Conservation (phyloP, 331 rosid genomes). For the Cucumis variabilis region DNA sequence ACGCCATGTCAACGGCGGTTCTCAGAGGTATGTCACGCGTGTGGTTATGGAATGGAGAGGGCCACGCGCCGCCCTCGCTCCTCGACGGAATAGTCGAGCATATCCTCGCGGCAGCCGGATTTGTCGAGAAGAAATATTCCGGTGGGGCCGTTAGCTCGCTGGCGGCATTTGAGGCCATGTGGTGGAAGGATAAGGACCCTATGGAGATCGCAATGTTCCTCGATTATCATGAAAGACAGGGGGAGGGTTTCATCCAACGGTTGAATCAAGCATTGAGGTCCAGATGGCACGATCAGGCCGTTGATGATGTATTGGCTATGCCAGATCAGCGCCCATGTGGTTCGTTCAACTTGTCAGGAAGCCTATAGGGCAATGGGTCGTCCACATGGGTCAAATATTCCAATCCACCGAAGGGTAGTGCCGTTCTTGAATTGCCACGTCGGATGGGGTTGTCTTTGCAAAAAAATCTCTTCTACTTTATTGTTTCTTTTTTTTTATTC, state of each 20-base stretch:
- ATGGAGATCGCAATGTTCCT: slow-evolving; percentile 45
- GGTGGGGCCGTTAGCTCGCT: neutral
- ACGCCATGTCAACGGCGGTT: slow-evolving; percentile 42
- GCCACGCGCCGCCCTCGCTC: slow-evolving; percentile 51
- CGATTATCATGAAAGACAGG: slow-evolving; percentile 40
- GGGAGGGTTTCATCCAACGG: slow-evolving; percentile 71
- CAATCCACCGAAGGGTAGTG: neutral
- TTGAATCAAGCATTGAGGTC: slow-evolving; percentile 55
- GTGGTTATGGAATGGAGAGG: slow-evolving; percentile 59
- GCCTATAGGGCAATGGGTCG: neutral
- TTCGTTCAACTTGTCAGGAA: slow-evolving; percentile 25
- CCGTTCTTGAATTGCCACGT: neutral
- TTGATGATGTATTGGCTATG: slow-evolving; percentile 51
- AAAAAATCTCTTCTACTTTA: neutral
- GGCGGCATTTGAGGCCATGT: slow-evolving; percentile 32
- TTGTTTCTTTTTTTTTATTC: too few species aligned
- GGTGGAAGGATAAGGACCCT: slow-evolving; percentile 62
- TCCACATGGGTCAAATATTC: slow-evolving; percentile 4
- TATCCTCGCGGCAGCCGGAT: slow-evolving; percentile 43
- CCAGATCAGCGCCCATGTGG: slow-evolving; percentile 43
- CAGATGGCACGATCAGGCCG: slow-evolving; percentile 57
- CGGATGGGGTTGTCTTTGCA: neutral
- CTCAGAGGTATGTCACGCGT: slow-evolving; percentile 60
- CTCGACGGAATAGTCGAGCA: slow-evolving; percentile 69
- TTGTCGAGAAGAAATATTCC: neutral